These are phyloP conservation scores for Blumeria hordei DNA, from an alignment of 2,329 filamentous ascomycete genomes.

Conservation along the genomic window DNA sequence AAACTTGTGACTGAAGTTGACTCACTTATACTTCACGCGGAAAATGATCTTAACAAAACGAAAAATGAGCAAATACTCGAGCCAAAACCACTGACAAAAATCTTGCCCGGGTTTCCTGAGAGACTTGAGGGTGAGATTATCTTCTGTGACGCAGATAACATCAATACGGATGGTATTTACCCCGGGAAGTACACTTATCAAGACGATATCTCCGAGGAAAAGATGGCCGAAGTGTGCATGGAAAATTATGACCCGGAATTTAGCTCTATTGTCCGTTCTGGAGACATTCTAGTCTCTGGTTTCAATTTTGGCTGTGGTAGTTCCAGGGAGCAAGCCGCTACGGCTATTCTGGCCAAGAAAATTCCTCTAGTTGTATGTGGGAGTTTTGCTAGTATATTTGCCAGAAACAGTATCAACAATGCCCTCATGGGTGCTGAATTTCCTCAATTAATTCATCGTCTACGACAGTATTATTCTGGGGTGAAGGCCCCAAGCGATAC, in stretches of 20 bases:
- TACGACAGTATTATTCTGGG: conserved; percentile 23
- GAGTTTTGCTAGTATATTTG: conserved; percentile 69
- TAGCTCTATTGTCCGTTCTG: conserved; percentile 31
- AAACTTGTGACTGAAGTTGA: conserved; percentile 48
- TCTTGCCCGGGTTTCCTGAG: conserved; percentile 70
- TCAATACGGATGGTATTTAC: conserved; percentile 86
- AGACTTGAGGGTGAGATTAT: conserved; percentile 67
- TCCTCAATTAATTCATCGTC: conserved; percentile 36
- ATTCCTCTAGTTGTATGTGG: conserved; percentile 62
- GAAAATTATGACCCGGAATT: conserved; percentile 73
- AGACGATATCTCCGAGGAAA: conserved; percentile 49
- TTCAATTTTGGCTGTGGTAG: conserved; percentile 77
- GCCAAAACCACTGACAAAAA: conserved; percentile 30
- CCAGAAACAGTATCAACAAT: conserved; percentile 58
- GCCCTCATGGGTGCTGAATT: conserved; percentile 50
- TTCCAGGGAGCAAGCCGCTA: conserved; percentile 70
- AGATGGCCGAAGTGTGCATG: conserved; percentile 83
- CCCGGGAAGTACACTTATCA: conserved; percentile 84
- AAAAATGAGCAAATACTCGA: conserved; percentile 9
- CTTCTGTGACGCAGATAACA: conserved; percentile 65
- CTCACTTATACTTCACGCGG: conserved; percentile 16
- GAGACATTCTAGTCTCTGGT: conserved; percentile 64
- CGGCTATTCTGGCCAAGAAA: conserved; percentile 56
- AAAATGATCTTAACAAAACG: conserved; percentile 12
- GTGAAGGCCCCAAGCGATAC: conserved; percentile 9